Base-by-base conservation (phyloP, 345 rosid genomes). In the Populus euphratica region DNA sequence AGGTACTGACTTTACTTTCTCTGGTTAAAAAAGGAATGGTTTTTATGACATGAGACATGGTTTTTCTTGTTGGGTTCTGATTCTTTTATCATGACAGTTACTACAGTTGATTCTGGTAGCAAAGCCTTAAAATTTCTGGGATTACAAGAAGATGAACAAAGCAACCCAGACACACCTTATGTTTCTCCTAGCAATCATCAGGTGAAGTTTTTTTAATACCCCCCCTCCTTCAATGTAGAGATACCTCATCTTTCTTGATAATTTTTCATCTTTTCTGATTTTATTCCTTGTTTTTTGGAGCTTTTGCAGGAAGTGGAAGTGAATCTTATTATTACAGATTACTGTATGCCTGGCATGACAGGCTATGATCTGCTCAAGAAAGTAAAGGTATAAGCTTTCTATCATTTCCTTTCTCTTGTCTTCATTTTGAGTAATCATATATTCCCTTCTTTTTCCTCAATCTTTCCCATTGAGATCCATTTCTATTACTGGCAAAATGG, bases 271-370 rank as follows among this genome's bases (percentile, higher is more conserved):
- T 39, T 23, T 38, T n/a, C n/a, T 68, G 69, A 74, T 27, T 35
- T 64, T 23, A 8, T 11, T 41, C 8, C 17, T 29, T 73, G 49
- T 63, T 21, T 73, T 78, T 71, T 41, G 3, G 33, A 41, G 33
- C 6, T 70, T 50, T n/a, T 69, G 20, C 82, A 87, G 90, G 94
- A 85, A 73, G 84, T 84, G 74, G 88, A 79, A 61, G 91, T 91
- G 78, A 89, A 88, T 81, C 88, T 91, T 69, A 81, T 91, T 29
- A 90, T 91, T 62, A 91, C 96, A 23, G 93, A 90, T 81, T 91
- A 90, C 81, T 89, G 93, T 81, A 91, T 91, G 96, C 96, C 93
- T 29, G 96, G 91, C 76, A 90, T 91, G 96, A 90, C 91, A n/a
- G 93, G 93, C 77, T 91, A 90, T 84, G 93, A 91, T 85, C 81